Conservation (phyloP, 2,329 filamentous ascomycete species). For the Elsinoe perseae region DNA sequence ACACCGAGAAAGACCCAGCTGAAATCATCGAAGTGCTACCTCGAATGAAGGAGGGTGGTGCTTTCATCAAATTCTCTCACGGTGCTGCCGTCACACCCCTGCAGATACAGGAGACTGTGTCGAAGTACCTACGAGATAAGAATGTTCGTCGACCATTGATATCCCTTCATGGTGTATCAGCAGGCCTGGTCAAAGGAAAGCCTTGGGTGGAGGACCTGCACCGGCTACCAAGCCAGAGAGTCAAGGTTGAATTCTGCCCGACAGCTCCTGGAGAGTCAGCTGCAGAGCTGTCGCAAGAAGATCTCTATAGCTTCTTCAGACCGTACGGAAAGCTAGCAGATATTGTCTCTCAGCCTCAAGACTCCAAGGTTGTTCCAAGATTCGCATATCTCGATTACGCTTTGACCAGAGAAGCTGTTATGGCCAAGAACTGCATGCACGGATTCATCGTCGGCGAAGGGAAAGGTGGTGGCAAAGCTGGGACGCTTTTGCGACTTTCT, state of each 20-base stretch:
- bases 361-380: slow-evolving; percentile 76
- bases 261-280: slow-evolving; percentile 61
- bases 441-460: slow-evolving; percentile 63
- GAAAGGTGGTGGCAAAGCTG: slow-evolving; percentile 64
- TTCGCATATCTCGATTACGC: slow-evolving; percentile 75
- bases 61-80: slow-evolving; percentile 77
- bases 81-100: slow-evolving; percentile 32
- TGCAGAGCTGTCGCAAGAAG: slow-evolving; percentile 76
- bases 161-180: slow-evolving; percentile 47
- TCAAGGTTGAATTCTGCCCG: slow-evolving; percentile 80
- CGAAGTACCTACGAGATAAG: slow-evolving; percentile 56
- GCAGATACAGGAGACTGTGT: slow-evolving; percentile 55
- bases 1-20: slow-evolving; percentile 34
- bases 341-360: slow-evolving; percentile 71
- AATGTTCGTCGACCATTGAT: slow-evolving; percentile 73
- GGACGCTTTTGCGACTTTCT: slow-evolving; percentile 70
- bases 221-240: slow-evolving; percentile 64
- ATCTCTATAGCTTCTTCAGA: slow-evolving; percentile 77
- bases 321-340: slow-evolving; percentile 85
- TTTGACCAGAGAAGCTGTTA: slow-evolving; percentile 65
- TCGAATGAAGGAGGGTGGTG: slow-evolving; percentile 81
- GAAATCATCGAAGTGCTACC: slow-evolving; percentile 76
- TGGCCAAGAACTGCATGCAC: slow-evolving; percentile 89
- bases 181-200: slow-evolving; percentile 67
- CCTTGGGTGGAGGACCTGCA: slow-evolving; percentile 94